phyloP scores from a whole-genome alignment of 2,329 filamentous ascomycete genomes.

The Colletotrichum musicola region DNA sequence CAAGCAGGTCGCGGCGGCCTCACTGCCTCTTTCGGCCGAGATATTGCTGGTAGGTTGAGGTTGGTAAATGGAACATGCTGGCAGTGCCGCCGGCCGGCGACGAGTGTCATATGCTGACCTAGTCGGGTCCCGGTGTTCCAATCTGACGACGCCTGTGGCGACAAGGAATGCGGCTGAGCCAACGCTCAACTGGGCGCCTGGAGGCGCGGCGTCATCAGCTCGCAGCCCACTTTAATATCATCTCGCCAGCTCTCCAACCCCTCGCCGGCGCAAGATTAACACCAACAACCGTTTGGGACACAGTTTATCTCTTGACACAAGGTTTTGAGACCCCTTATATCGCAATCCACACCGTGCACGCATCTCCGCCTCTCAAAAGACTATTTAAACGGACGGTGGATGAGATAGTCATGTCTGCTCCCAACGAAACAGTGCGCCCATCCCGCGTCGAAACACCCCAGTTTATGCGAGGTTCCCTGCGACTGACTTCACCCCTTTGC shows the following conservation, averaged over 20 bases:
- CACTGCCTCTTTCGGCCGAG: constrained; percentile 17
- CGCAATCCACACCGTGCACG: background rate
- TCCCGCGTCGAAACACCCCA: constrained; percentile 41
- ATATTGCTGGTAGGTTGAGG: constrained; percentile 1
- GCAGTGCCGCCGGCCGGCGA: background rate
- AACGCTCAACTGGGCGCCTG: constrained; percentile 22
- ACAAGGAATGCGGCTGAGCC: constrained; percentile 34
- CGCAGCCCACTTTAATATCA: constrained; percentile 40
- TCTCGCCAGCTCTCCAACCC: constrained; percentile 39
- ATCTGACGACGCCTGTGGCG: constrained; percentile 28
- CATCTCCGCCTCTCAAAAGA: background rate
- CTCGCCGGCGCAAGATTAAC: constrained; percentile 33
- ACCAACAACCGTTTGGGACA: constrained; percentile 35
- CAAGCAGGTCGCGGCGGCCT: constrained; percentile 1
- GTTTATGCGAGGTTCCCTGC: constrained; percentile 38
- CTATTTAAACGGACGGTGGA: constrained; percentile 5
- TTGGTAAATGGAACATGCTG: background rate
- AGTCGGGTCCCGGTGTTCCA: too few relatives aligned
- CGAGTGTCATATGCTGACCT: background rate
- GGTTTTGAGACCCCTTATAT: constrained; percentile 3
- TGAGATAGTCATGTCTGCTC: constrained; percentile 55
- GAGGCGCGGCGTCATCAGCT: constrained; percentile 41
- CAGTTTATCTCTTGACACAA: background rate
- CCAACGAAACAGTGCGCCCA: constrained; percentile 58
- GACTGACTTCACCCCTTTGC: constrained; percentile 36